These are phyloP conservation scores for Marasmius sp. DNA, from an alignment of 1,284 basidiomycete genomes.

Conservation along the genomic window DNA sequence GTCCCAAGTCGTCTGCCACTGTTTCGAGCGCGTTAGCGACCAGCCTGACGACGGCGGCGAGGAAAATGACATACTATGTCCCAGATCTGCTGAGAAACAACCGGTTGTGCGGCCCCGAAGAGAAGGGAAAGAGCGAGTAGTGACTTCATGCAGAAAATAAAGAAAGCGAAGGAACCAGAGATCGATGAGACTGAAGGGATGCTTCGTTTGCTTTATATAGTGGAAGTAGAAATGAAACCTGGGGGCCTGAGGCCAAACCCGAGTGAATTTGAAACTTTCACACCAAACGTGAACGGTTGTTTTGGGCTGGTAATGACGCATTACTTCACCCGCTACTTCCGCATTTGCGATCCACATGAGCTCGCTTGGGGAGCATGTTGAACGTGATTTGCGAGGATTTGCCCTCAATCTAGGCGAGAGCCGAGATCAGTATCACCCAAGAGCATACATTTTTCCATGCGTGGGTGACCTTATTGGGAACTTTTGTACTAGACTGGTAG, in stretches of 20 bases:
- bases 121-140: conserved; percentile 11
- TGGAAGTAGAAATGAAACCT: background rate
- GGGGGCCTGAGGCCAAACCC: background rate
- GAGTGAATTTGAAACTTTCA: too few relatives aligned
- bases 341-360: too few relatives aligned
- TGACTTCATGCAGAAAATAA: background rate
- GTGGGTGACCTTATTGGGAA: too few relatives aligned
- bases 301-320: too few relatives aligned
- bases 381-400: too few relatives aligned
- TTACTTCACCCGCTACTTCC: too few relatives aligned
- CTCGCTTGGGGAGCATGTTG: too few relatives aligned
- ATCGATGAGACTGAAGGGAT: background rate
- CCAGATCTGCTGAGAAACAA: conserved; percentile 40
- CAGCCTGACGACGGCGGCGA: background rate
- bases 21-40: background rate
- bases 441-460: too few relatives aligned
- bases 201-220: background rate
- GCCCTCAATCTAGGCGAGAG: too few relatives aligned
- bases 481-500: too few relatives aligned
- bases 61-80: conserved; percentile 35
- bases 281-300: too few relatives aligned
- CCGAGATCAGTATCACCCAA: too few relatives aligned
- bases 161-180: background rate
- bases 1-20: conserved; percentile 71
- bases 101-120: conserved; percentile 15